A percentile compares a stretch with the other conserved stretches of the same genome.
These are phyloP conservation scores for Chrysopogon serrulatus DNA, from an alignment of 176 grass and related monocot genomes.

Conservation along the genomic window DNA sequence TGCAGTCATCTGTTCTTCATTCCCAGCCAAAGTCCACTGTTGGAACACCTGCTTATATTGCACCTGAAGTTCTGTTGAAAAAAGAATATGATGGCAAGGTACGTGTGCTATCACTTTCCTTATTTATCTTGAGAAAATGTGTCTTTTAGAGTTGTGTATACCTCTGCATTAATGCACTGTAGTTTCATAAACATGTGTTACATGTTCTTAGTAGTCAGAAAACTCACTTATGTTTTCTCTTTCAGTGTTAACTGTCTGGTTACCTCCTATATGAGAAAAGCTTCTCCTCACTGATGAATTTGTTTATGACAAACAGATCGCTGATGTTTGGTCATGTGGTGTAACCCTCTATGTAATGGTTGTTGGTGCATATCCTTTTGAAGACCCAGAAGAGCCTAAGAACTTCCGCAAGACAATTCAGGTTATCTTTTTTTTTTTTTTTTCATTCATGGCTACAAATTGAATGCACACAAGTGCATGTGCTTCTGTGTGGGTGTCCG, in stretches of 20 bases:
- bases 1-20: constrained; percentile 82
- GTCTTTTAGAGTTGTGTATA: not conserved
- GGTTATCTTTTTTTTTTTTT: constrained; percentile 30
- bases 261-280: not conserved
- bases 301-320: constrained; percentile 50
- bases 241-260: not conserved
- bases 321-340: constrained; percentile 84
- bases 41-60: constrained; percentile 81
- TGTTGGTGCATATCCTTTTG: constrained; percentile 80
- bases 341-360: constrained; percentile 84
- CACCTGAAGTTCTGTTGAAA: constrained; percentile 78
- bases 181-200: not conserved
- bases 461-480: not conserved
- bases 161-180: not conserved
- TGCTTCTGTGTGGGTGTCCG: no score
- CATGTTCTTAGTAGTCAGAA: not conserved
- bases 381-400: constrained; percentile 78
- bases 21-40: constrained; percentile 87
- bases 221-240: not conserved
- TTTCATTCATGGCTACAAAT: not conserved
- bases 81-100: constrained; percentile 91
- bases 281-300: not conserved
- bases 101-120: not conserved
- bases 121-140: not conserved
- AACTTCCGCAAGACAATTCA: constrained; percentile 76